Base-by-base conservation (phyloP, 78 protist genomes). In the Capsaspora owczarzaki region DNA sequence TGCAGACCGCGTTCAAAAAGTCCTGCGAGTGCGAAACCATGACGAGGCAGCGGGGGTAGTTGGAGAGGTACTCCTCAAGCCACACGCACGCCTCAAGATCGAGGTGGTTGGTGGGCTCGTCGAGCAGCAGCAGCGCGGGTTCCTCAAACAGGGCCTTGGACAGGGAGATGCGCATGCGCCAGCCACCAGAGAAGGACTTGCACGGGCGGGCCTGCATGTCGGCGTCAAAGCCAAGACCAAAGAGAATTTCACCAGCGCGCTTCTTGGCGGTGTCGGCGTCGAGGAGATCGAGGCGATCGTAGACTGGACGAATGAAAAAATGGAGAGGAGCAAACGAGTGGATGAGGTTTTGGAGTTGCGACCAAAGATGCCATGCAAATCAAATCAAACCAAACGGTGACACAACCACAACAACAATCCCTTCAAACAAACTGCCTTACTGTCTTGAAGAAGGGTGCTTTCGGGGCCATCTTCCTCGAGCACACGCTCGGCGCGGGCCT, bases 161-260 rank as follows among this genome's bases (percentile, higher is more conserved):
- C 35, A 96, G 87, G 27, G 97, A 86, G 23, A 92, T 74, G 47
- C 98, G 87, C 93, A 91, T 93, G 42, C 96, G 80, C 96, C 96
- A 95, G 44, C 97, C 97, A 27, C 97, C 97, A 78, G 82, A 61
- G 68, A 93, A 87, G 35, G 75, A 76, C n/a, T 63, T 79, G 66
- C 93, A 91, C 82, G 61, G 86, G 91, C 61, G 81, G 56, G 0
- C 89, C 49, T 87, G 81, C 82, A 83, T 91, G 85, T 88, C 85
- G 33, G 79, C 88, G 5, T 63, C 79, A 84, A 95, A 95, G 46
- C 93, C 93, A 31, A 96, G 87, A 53, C 95, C 95, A n/a, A 27
- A 42, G 72, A 63, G 72, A 79, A 93, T 87, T 47, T 69, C 47
- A 2, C 49, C 47, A 0, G 75, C 75, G 41, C 76, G 78, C 44